Conservation (phyloP, 2,329 filamentous ascomycete genomes). For the Aspergillus aculeatus region DNA sequence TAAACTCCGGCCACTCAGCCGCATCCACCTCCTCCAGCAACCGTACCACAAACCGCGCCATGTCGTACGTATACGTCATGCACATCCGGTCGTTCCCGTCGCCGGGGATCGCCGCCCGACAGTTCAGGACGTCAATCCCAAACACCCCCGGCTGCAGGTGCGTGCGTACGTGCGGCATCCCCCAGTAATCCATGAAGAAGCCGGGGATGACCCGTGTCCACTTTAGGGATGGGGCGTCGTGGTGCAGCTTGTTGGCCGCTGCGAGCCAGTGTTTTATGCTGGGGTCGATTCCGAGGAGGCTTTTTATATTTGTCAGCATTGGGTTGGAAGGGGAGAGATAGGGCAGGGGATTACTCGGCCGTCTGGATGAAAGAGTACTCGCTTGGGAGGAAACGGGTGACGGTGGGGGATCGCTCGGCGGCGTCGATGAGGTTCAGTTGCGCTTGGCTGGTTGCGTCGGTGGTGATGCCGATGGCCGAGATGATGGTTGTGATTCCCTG, state of each 20-base stretch:
- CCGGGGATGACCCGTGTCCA: constrained; percentile 43
- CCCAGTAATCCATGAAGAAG: constrained; percentile 51
- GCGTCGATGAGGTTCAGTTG: constrained; percentile 49
- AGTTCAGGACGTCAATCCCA: constrained; percentile 46
- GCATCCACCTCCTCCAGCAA: constrained; percentile 40
- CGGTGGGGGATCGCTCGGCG: constrained; percentile 39
- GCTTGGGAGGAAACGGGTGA: constrained; percentile 46
- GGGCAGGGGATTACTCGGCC: constrained; percentile 25
- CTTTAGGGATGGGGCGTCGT: constrained; percentile 33
- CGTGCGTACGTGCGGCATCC: constrained; percentile 38
- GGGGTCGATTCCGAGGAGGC: constrained; percentile 28
- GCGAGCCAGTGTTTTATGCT: constrained; percentile 33
- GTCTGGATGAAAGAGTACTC: constrained; percentile 41
- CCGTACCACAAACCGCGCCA: constrained; percentile 48
- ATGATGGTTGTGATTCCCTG: constrained; percentile 49
- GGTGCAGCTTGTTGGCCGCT: constrained; percentile 29
- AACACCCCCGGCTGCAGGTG: constrained; percentile 43
- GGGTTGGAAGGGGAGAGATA: neutral
- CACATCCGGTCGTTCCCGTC: constrained; percentile 46
- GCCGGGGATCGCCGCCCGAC: constrained; percentile 51
- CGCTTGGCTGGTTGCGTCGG: constrained; percentile 27
- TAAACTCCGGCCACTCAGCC: constrained; percentile 46
- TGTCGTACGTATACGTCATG: constrained; percentile 52
- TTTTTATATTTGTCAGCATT: constrained; percentile 5
- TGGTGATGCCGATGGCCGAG: constrained; percentile 40